Percentiles rank a stretch among this genome's conserved stretches.
phyloP scores from a whole-genome alignment of 108 stramenopile species.

The Skeletonema marinoi region DNA sequence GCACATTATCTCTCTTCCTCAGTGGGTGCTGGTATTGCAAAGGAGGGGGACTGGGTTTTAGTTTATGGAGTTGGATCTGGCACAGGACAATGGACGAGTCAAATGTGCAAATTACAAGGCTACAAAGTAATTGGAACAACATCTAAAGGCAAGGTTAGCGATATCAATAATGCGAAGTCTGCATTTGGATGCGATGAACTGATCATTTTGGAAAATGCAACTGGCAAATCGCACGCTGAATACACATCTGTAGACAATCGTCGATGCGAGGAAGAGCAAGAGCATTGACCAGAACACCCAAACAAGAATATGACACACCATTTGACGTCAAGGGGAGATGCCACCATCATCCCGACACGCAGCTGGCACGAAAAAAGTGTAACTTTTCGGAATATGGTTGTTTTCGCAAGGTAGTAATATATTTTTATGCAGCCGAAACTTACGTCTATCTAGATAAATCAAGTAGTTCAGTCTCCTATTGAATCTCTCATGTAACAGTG shows the following conservation, averaged over 20 bases:
- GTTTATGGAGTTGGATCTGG: slow-evolving; percentile 64
- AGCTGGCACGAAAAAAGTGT: slow-evolving; percentile 41
- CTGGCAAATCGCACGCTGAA: slow-evolving; percentile 55
- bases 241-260: slow-evolving; percentile 54
- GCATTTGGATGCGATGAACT: slow-evolving; percentile 53
- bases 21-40: slow-evolving; percentile 47
- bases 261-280: background rate
- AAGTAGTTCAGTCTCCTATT: too few species aligned
- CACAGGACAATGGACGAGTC: slow-evolving; percentile 70
- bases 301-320: slow-evolving; percentile 32
- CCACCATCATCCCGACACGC: slow-evolving; percentile 38
- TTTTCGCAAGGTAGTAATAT: too few species aligned
- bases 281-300: background rate
- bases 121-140: slow-evolving; percentile 63
- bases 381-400: too few species aligned
- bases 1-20: slow-evolving; percentile 58
- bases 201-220: slow-evolving; percentile 58
- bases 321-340: slow-evolving; percentile 46
- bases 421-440: too few species aligned
- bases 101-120: slow-evolving; percentile 62
- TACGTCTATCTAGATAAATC: too few species aligned
- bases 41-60: slow-evolving; percentile 57
- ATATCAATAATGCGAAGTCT: background rate
- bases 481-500: too few species aligned
- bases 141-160: slow-evolving; percentile 51